phyloP scores from a whole-genome alignment of 73 alveolate genomes.

The Paramecium octaurelia region DNA sequence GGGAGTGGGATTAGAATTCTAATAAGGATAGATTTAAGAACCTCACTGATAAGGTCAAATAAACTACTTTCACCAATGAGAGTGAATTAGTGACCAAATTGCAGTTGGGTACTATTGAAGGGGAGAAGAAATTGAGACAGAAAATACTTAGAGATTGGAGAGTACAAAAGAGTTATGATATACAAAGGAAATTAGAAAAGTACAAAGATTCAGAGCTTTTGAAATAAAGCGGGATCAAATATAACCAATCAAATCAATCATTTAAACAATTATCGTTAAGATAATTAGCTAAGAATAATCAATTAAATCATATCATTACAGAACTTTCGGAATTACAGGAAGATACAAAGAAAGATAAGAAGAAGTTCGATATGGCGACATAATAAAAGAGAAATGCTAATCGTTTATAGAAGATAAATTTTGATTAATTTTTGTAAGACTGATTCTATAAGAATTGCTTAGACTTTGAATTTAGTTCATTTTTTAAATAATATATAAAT shows the following conservation, averaged over 20 bases:
- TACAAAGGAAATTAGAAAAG: not conserved
- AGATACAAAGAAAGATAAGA: not conserved
- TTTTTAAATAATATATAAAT: not conserved
- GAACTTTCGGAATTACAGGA: not conserved
- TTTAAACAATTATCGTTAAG: not conserved
- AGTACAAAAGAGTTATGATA: not conserved
- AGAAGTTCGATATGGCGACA: not conserved
- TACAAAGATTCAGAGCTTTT: not conserved
- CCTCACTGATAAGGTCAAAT: not conserved
- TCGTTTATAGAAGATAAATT: not conserved
- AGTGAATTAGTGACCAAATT: not conserved
- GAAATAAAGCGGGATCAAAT: not conserved
- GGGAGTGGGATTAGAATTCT: conserved; percentile 29
- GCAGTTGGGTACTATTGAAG: not conserved
- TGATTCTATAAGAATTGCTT: not conserved
- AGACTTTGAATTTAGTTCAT: not conserved
- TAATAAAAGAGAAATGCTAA: not conserved
- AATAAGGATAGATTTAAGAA: conserved; percentile 14
- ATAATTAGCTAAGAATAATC: not conserved
- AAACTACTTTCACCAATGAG: not conserved
- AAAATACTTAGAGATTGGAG: conserved; percentile 29
- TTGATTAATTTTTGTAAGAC: not conserved
- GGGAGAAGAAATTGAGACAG: not conserved
- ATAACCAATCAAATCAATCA: not conserved
- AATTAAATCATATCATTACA: not conserved